Evolutionary conservation across 176 grass and related monocot species (phyloP), one percentile per base, ranked within the genome.

Genomic region (Cenchrus fungigraminus): DNA sequence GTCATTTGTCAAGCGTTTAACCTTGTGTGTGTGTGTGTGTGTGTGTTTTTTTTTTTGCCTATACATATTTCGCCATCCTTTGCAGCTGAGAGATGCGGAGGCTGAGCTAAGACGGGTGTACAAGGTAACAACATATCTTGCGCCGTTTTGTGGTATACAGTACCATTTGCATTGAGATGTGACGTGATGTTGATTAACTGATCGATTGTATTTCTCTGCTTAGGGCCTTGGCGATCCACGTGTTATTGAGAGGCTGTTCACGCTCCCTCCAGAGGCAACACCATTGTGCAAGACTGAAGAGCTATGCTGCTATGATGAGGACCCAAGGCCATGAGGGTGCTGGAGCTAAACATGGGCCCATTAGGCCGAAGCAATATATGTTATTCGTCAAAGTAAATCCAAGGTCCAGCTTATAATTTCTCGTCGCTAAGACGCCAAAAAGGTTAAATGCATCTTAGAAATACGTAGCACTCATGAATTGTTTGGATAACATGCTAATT

Each of bases 41-140:
- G 22, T 25, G 22, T 25, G n/a, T 50, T 12, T 6, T 19, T 25
- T 59, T 6, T 19, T 25, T 53, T 59, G 64, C 9, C 34, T 70
- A 61, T 50, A 25, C 16, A 9, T 78, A 19, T 55, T 83, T 75
- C 6, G 40, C 16, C 31, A 12, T 56, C 50, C 31, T 61, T 70
- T 69, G 50, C 53, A 78, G 64, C 10, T 37, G 14, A 58, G 57
- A 60, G 11, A 25, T 47, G 15, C 2, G 4, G 74, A 78, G 25
- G 52, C 52, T 78, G 54, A 56, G 74, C 59, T 85, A 78, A 78
- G 83, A 55, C 10, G 3, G 15, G 15, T 51, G 40, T 78, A 78
- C 83, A 49, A 78, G 74, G 83, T 77, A 85, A 76, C 16, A 40
- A 8, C 46, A 15, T 10, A 44, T 73, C 76, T 31, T 78, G n/a